A percentile compares a stretch with the other conserved stretches of the same genome.
phyloP scores from a whole-genome alignment of 495 filamentous ascomycete genomes.

The Penicillium dipodomyicola region DNA sequence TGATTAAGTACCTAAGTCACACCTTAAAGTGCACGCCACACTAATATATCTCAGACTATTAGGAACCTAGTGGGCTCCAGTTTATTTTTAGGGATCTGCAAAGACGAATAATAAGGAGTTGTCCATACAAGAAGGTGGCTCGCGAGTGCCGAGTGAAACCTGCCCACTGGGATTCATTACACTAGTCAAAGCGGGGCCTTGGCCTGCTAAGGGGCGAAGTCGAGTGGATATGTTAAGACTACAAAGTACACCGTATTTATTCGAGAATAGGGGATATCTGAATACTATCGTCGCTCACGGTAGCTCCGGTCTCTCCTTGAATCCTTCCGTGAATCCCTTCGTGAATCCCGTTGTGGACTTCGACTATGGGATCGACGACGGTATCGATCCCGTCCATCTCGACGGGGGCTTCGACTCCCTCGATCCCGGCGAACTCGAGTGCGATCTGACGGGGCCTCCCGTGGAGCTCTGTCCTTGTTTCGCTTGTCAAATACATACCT shows the following conservation, averaged over 20 bases:
- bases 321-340: slow-evolving; percentile 28
- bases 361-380: slow-evolving; percentile 49
- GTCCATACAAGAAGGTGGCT: slow-evolving; percentile 3
- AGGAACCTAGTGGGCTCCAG: slow-evolving; percentile 15
- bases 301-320: slow-evolving; percentile 31
- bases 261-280: slow-evolving; percentile 1
- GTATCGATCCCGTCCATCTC: slow-evolving; percentile 21
- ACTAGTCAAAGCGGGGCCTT: slow-evolving; percentile 8
- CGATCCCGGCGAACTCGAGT: slow-evolving; percentile 29
- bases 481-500: slow-evolving; percentile 74
- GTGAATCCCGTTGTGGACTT: slow-evolving; percentile 45
- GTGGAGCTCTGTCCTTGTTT: slow-evolving; percentile 11
- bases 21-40: not conserved
- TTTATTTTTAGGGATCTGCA: slow-evolving; percentile 28
- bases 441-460: slow-evolving; percentile 23
- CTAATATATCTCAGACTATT: slow-evolving; percentile 10
- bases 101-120: slow-evolving; percentile 9
- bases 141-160: slow-evolving; percentile 10
- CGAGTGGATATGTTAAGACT: not conserved
- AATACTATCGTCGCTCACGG: slow-evolving; percentile 17
- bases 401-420: slow-evolving; percentile 52
- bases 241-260: not conserved
- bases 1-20: slow-evolving; percentile 11
- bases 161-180: slow-evolving; percentile 5
- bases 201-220: not conserved